These are phyloP conservation scores for Botrytis porri DNA, from an alignment of 2,329 filamentous ascomycete species.

Conservation along the genomic window DNA sequence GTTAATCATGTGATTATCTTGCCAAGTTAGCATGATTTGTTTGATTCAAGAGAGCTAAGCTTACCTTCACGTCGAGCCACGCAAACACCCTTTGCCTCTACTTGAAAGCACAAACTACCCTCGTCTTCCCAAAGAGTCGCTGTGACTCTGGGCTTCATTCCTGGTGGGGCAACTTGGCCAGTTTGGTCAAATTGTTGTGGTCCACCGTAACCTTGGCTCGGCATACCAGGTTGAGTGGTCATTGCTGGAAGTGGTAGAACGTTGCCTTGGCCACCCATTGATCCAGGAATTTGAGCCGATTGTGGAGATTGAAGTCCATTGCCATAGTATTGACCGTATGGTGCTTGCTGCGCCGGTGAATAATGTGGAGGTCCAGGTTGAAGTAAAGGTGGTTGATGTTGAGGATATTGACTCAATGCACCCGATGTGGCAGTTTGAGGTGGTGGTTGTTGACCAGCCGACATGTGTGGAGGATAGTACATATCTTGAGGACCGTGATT, in stretches of 20 bases:
- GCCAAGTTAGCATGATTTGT: slow-evolving; percentile 12
- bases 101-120: slow-evolving; percentile 94
- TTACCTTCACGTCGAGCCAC: slow-evolving; percentile 89
- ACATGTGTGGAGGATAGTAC: slow-evolving; percentile 81
- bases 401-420: slow-evolving; percentile 72
- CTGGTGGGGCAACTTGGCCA: slow-evolving; percentile 87
- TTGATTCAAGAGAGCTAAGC: slow-evolving; percentile 32
- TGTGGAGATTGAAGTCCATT: slow-evolving; percentile 81
- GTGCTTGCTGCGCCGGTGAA: slow-evolving; percentile 47
- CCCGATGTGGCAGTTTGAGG: slow-evolving; percentile 75
- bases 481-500: slow-evolving; percentile 79
- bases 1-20: slow-evolving; percentile 99
- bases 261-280: slow-evolving; percentile 63
- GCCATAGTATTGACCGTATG: slow-evolving; percentile 70
- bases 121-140: slow-evolving; percentile 98
- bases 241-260: slow-evolving; percentile 65
- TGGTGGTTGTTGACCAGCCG: slow-evolving; percentile 69
- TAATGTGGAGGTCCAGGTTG: slow-evolving; percentile 72
- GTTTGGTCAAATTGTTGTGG: slow-evolving; percentile 69
- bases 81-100: slow-evolving; percentile 93
- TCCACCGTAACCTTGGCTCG: slow-evolving; percentile 46
- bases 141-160: slow-evolving; percentile 94
- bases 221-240: slow-evolving; percentile 48
- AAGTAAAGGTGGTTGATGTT: slow-evolving; percentile 68
- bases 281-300: slow-evolving; percentile 62